Percentiles rank a stretch among this genome's conserved stretches.
These are phyloP conservation scores for Phytopythium sindhum DNA, from an alignment of 352 stramenopile species.

Conservation along the genomic window DNA sequence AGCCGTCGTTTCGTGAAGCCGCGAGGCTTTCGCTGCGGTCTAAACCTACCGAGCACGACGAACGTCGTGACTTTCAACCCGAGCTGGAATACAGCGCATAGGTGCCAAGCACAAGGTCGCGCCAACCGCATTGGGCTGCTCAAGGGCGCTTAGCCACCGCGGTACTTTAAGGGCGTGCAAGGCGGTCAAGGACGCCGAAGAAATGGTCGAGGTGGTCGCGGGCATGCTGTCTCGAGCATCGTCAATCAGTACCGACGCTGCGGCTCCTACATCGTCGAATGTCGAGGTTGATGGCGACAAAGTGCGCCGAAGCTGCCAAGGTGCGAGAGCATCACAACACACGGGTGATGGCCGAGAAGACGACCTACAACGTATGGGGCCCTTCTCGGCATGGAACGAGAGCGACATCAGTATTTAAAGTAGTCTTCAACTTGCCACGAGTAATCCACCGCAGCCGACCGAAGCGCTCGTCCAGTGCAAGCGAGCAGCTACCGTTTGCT, in stretches of 20 bases:
- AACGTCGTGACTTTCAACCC: constrained; percentile 88
- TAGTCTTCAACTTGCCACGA: too few relatives aligned
- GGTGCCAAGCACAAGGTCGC: constrained; percentile 80
- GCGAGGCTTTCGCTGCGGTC: too few relatives aligned
- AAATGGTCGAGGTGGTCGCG: constrained; percentile 37
- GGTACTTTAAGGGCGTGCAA: constrained; percentile 83
- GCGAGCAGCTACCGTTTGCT: too few relatives aligned
- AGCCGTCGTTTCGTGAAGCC: too few relatives aligned
- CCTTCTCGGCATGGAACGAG: too few relatives aligned
- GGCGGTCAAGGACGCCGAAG: constrained; percentile 26
- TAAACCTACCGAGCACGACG: constrained; percentile 76
- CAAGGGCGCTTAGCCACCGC: constrained; percentile 56
- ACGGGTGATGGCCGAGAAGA: too few relatives aligned
- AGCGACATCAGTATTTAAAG: too few relatives aligned
- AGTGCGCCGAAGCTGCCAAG: too few relatives aligned
- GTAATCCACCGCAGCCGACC: too few relatives aligned
- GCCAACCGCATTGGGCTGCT: constrained; percentile 83
- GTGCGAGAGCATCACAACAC: too few relatives aligned
- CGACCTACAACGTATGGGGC: too few relatives aligned
- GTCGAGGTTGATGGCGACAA: constrained; percentile 14
- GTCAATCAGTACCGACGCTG: not conserved
- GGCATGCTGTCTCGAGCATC: constrained; percentile 23
- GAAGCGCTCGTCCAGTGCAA: too few relatives aligned
- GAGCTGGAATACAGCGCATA: constrained; percentile 84
- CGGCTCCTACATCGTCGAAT: constrained; percentile 1